phyloP scores from a whole-genome alignment of 2,329 filamentous ascomycete genomes.

The Cyclaneusma minus region DNA sequence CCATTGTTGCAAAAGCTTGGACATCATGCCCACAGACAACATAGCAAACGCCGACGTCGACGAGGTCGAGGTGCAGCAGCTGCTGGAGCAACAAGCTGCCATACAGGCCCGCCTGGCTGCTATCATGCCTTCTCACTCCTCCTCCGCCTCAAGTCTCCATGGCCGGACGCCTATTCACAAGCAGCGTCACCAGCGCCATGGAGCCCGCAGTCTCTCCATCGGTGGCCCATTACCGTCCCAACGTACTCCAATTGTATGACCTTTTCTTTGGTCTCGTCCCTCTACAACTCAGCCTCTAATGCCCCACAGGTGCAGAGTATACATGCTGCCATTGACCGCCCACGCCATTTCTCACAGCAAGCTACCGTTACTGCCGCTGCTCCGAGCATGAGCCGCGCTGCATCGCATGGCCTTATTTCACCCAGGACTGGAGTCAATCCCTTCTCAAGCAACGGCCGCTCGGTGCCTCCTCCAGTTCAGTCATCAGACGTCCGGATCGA shows the following conservation, averaged over 20 bases:
- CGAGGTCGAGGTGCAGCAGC: constrained; percentile 8
- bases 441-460: constrained; percentile 12
- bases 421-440: constrained; percentile 11
- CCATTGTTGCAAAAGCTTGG: constrained; percentile 1
- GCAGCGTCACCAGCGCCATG: constrained; percentile 10
- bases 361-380: too few relatives aligned
- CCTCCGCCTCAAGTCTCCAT: constrained; percentile 7
- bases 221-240: constrained; percentile 14
- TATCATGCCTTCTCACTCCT: constrained; percentile 3
- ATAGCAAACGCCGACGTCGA: constrained; percentile 1
- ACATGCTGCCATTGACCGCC: constrained; percentile 3
- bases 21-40: constrained; percentile 1
- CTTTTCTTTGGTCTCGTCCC: constrained; percentile 5
- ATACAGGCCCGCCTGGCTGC: constrained; percentile 13
- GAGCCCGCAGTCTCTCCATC: constrained; percentile 15
- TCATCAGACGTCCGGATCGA: constrained; percentile 10
- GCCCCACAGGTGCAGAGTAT: neutral
- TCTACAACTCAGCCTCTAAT: constrained; percentile 10
- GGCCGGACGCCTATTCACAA: constrained; percentile 15
- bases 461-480: constrained; percentile 12
- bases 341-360: constrained; percentile 14
- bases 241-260: constrained; percentile 13
- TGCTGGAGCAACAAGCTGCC: constrained; percentile 12
- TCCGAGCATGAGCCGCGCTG: constrained; percentile 14
- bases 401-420: constrained; percentile 13